Conservation (phyloP, 208 protist genomes). For the Cochliopodium minus region DNA sequence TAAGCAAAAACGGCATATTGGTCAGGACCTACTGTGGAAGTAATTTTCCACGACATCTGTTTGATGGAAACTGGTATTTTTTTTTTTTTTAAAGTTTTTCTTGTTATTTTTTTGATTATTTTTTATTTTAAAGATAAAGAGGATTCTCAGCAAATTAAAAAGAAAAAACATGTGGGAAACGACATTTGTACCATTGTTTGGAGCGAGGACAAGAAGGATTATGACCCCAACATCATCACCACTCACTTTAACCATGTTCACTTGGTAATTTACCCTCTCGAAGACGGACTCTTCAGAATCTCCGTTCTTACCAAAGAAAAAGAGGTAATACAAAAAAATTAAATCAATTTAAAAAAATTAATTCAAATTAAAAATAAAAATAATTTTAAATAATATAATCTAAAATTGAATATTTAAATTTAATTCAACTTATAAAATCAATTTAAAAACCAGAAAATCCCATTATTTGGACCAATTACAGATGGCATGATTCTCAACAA, state of each 20-base stretch:
- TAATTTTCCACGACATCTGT: conserved; percentile 14
- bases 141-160: conserved; percentile 5
- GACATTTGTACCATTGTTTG: conserved; percentile 60
- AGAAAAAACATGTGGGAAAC: conserved; percentile 56
- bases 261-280: conserved; percentile 53
- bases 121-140: no score
- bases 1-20: conserved; percentile 19
- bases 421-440: no score
- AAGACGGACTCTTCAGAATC: conserved; percentile 29
- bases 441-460: no score
- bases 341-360: no score
- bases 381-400: no score
- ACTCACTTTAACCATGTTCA: conserved; percentile 57
- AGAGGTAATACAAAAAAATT: neutral
- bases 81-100: no score
- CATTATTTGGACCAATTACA: conserved; percentile 31
- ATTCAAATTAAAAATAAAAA: no score
- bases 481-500: conserved; percentile 41
- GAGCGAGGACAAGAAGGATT: conserved; percentile 40
- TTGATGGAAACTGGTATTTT: conserved; percentile 7
- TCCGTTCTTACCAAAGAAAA: conserved; percentile 24
- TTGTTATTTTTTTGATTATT: no score
- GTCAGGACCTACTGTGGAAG: conserved; percentile 9
- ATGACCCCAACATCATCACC: conserved; percentile 40
- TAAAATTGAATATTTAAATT: no score